phyloP scores from a whole-genome alignment of 176 grass and related monocot genomes.

The Ensete glaucum region DNA sequence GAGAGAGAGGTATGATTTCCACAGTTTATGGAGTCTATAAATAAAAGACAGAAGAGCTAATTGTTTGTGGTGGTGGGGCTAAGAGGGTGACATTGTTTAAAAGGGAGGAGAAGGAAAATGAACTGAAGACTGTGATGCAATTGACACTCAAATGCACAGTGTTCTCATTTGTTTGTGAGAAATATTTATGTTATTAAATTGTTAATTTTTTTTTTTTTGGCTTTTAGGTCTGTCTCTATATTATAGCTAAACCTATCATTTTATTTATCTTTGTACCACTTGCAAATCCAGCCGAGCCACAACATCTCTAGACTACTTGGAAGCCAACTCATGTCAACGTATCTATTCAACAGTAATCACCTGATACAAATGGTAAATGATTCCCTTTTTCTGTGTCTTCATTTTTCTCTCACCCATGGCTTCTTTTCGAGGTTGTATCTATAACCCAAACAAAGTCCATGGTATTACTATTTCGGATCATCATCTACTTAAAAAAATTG shows the following conservation, averaged over 20 bases:
- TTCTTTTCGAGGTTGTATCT: too few relatives aligned
- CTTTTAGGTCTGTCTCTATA: neutral
- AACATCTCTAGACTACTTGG: neutral
- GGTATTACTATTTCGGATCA: too few relatives aligned
- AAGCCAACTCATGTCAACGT: neutral
- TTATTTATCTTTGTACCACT: neutral
- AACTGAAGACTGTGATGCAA: neutral
- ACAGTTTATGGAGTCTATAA: neutral
- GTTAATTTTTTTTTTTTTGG: too few relatives aligned
- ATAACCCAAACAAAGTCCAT: too few relatives aligned
- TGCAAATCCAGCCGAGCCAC: neutral
- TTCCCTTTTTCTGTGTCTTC: neutral
- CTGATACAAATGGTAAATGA: neutral
- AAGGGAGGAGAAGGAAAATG: neutral
- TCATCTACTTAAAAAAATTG: too few relatives aligned
- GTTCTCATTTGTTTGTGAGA: neutral
- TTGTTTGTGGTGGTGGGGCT: neutral
- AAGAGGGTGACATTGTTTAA: neutral
- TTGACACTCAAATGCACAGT: neutral
- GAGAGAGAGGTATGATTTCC: neutral
- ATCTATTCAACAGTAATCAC: neutral
- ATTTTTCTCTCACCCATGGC: neutral
- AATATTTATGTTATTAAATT: neutral
- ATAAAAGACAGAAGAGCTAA: neutral
- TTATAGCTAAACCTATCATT: neutral